phyloP scores from a whole-genome alignment of 2,329 filamentous ascomycete genomes.

The Pezicula carpinea region DNA sequence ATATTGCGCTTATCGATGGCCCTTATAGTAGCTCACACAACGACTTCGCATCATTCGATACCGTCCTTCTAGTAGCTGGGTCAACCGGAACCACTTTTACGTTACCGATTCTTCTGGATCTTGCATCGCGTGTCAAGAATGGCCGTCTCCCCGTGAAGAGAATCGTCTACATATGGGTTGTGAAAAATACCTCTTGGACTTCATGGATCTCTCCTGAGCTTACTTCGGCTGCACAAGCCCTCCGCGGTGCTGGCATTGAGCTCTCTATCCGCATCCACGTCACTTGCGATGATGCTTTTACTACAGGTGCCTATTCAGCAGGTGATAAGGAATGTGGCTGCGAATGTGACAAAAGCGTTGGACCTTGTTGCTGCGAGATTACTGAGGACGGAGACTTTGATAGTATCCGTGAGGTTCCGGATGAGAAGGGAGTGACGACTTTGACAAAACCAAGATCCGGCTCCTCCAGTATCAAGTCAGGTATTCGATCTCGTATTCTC shows the following conservation, averaged over 20 bases:
- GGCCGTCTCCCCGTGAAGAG: conserved; percentile 38
- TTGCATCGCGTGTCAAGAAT: conserved; percentile 14
- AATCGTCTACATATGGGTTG: conserved; percentile 49
- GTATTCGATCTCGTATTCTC: conserved; percentile 36
- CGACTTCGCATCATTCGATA: conserved; percentile 54
- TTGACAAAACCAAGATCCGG: conserved; percentile 5
- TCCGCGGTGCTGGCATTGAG: conserved; percentile 42
- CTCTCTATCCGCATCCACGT: conserved; percentile 50
- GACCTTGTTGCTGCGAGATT: conserved; percentile 14
- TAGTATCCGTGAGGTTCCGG: conserved; percentile 3
- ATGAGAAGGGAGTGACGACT: conserved; percentile 3
- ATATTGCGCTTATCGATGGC: conserved; percentile 47
- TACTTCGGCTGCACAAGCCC: conserved; percentile 28
- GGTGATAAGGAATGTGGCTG: conserved; percentile 8
- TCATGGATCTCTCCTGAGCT: conserved; percentile 34
- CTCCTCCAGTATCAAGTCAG: conserved; percentile 14
- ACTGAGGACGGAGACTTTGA: conserved; percentile 1
- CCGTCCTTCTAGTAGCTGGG: conserved; percentile 53
- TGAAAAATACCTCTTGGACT: conserved; percentile 52
- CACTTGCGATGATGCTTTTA: conserved; percentile 32
- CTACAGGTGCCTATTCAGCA: conserved; percentile 4
- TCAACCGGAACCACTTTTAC: conserved; percentile 60
- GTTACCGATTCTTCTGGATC: conserved; percentile 44
- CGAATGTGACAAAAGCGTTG: conserved; percentile 14
- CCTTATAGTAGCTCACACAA: conserved; percentile 50